Percentiles rank a stretch among this genome's conserved stretches.
These are phyloP conservation scores for Cyberlindnera maritima DNA, from an alignment of 805 yeast species.

Conservation along the genomic window DNA sequence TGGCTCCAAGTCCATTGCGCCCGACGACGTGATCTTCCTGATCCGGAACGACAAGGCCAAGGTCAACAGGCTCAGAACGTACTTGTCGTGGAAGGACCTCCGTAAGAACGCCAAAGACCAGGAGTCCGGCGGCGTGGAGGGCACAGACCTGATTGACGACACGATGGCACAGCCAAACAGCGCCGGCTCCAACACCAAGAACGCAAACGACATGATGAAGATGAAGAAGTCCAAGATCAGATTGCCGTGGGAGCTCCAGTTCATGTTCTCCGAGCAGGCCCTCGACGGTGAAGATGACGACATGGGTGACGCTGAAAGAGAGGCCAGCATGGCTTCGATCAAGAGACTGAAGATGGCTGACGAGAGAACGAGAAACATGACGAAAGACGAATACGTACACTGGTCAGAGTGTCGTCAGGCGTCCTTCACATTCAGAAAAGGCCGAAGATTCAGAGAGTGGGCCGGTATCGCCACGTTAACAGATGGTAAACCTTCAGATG, in stretches of 20 bases:
- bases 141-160: constrained; percentile 48
- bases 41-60: constrained; percentile 93
- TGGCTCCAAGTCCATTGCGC: constrained; percentile 80
- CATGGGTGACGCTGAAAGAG: constrained; percentile 85
- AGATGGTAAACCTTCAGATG: constrained; percentile 92
- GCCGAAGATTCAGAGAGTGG: constrained; percentile 96
- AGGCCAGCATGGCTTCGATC: constrained; percentile 84
- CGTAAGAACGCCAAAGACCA: constrained; percentile 76
- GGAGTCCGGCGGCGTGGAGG: constrained; percentile 59
- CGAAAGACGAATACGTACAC: constrained; percentile 95
- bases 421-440: constrained; percentile 89
- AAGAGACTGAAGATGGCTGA: constrained; percentile 90
- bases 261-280: constrained; percentile 91
- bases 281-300: constrained; percentile 65
- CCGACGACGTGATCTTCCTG: constrained; percentile 90
- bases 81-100: constrained; percentile 95
- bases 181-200: constrained; percentile 30
- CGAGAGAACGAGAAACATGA: constrained; percentile 90
- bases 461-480: constrained; percentile 81
- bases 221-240: constrained; percentile 75
- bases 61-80: constrained; percentile 86
- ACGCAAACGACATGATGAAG: constrained; percentile 42
- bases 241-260: constrained; percentile 93
- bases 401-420: constrained; percentile 99
- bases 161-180: constrained; percentile 22